Evolutionary conservation across 352 stramenopile species (phyloP), one percentile per base, ranked within the genome.

Genomic region (Phytophthora nicotianae): DNA sequence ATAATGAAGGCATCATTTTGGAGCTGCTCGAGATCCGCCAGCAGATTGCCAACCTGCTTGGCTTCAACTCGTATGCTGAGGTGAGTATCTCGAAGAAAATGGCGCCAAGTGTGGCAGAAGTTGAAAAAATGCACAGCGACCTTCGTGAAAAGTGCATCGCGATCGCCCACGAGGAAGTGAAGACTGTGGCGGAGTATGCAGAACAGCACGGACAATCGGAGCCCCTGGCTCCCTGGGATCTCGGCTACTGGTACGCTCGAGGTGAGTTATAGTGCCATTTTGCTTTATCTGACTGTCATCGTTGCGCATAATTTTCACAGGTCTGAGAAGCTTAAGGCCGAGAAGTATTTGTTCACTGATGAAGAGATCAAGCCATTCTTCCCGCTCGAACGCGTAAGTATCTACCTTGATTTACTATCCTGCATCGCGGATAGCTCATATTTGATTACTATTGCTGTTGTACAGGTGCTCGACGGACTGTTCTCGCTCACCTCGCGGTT

Each of bases 291-390:
- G 19, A 46, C 40, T 6, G n/a, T 38, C 5, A 10, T 20, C n/a
- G 24, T 24, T n/a, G n/a, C n/a, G n/a, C n/a, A n/a, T n/a, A n/a
- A n/a, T 33, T 43, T 0, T 21, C 21, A 35, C 43, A 84, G 75
- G 90, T 90, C 91, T 4, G 97, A 99, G 68, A 84, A 97, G 43
- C 75, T 98, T 9, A 98, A 98, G 72, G 95, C 98, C 43, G 91
- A 97, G 19, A 95, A 91, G 29, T 99, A 98, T 66, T 67, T 93
- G 45, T 95, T 99, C 70, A 98, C 83, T 17, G 95, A 99, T 62
- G 97, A 99, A 77, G 93, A 98, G 56, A 93, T 99, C 40, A 95
- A 98, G 58, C 95, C 97, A 1, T 99, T 98, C 74, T 99, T 99
- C 77, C 87, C 96, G 8, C 80, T 99, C 3, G 89, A 97, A 47